Percentiles rank a stretch among this genome's conserved stretches.
These are phyloP conservation scores for Hysterangium stoloniferum DNA, from an alignment of 768 basidiomycete species.

Conservation along the genomic window DNA sequence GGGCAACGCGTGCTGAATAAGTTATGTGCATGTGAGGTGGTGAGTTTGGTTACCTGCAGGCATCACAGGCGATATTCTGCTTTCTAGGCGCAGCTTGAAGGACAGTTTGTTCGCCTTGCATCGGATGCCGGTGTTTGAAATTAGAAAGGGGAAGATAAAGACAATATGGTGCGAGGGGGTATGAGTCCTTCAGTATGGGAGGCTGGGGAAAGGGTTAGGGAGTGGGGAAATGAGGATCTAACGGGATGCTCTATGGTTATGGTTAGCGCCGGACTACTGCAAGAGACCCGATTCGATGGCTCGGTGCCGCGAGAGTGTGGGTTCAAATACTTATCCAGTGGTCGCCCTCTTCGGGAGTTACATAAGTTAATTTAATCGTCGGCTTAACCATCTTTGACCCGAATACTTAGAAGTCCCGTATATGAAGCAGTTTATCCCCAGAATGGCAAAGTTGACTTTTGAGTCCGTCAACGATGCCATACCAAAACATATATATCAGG, in stretches of 20 bases:
- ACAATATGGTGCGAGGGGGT: not conserved
- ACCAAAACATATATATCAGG: too few species aligned
- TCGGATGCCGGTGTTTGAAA: not conserved
- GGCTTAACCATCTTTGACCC: too few species aligned
- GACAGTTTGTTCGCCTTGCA: constrained; percentile 53
- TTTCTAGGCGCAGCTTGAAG: constrained; percentile 78
- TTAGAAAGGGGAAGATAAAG: not conserved
- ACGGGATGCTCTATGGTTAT: too few species aligned
- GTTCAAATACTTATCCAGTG: not conserved
- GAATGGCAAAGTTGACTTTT: too few species aligned
- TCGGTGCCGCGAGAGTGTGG: not conserved
- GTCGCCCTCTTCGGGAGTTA: too few species aligned
- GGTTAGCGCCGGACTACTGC: not conserved
- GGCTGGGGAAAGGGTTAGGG: not conserved
- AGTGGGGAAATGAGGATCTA: too few species aligned
- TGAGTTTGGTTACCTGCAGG: constrained; percentile 56
- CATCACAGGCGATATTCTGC: constrained; percentile 91
- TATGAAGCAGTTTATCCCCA: too few species aligned
- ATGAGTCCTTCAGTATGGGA: not conserved
- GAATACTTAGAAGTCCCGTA: too few species aligned
- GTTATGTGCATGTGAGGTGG: constrained; percentile 12
- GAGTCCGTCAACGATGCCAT: too few species aligned
- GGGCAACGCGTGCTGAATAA: constrained; percentile 5
- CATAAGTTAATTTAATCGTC: too few species aligned
- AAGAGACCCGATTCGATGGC: not conserved